A percentile compares a stretch with the other conserved stretches of the same genome.
phyloP scores from a whole-genome alignment of 225 moss, liverwort and hornwort species.

The Marchantia polymorpha region DNA sequence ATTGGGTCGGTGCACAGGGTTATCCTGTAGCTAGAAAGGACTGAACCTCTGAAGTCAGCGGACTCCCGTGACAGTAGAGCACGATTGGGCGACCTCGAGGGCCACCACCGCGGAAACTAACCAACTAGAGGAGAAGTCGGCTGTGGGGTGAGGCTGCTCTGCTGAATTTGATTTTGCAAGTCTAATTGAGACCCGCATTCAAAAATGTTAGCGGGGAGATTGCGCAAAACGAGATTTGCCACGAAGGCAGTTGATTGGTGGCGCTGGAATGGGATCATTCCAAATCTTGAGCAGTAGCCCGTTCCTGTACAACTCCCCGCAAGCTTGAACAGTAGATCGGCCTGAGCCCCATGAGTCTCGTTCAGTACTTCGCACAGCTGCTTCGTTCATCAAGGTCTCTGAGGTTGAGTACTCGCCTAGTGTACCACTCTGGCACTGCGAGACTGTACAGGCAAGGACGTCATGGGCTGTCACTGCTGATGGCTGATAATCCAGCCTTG shows the following conservation, averaged over 20 bases:
- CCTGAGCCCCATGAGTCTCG: not conserved
- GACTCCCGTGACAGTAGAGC: not conserved
- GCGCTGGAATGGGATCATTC: no score
- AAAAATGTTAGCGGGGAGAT: not conserved
- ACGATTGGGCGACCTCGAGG: no score
- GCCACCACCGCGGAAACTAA: not conserved
- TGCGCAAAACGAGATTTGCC: not conserved
- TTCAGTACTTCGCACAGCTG: not conserved
- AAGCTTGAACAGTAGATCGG: conserved; percentile 1
- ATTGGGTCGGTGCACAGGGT: not conserved
- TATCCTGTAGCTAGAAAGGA: not conserved
- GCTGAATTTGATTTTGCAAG: not conserved
- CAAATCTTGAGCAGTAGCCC: not conserved
- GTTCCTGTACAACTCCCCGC: not conserved
- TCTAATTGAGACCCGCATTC: not conserved
- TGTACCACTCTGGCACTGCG: not conserved
- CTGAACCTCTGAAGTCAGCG: not conserved
- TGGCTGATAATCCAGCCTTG: not conserved
- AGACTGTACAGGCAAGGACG: not conserved
- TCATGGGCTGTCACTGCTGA: not conserved
- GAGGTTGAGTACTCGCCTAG: not conserved
- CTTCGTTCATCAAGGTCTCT: not conserved
- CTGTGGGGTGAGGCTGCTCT: not conserved
- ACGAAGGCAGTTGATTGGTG: no score
- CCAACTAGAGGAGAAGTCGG: not conserved